Evolutionary conservation across 129 eudicot species (phyloP).

Genomic region (Logfia minima): DNA sequence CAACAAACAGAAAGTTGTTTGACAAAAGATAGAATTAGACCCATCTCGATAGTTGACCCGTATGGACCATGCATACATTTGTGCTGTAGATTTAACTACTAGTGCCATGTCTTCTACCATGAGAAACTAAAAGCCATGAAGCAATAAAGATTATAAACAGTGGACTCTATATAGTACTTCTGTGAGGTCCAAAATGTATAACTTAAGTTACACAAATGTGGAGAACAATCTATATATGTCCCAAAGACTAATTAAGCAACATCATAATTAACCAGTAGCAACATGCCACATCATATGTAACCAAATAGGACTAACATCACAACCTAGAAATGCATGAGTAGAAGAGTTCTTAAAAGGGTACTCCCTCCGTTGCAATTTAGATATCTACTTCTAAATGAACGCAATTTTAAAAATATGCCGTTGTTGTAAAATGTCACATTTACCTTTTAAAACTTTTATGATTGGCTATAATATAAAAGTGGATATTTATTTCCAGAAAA

Average conservation of each 20-base stretch:
- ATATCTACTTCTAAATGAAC: no score
- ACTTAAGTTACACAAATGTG: not conserved
- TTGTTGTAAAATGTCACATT: no score
- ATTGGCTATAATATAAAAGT: no score
- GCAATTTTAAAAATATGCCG: no score
- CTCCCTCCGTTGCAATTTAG: no score
- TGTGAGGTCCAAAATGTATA: not conserved
- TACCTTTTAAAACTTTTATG: no score
- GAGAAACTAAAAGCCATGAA: constrained; percentile 19
- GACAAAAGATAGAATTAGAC: not conserved
- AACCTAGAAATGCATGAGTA: no score
- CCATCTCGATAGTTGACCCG: not conserved
- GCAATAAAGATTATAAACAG: constrained; percentile 10
- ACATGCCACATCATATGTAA: not conserved
- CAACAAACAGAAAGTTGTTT: constrained; percentile 27
- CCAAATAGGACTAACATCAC: not conserved
- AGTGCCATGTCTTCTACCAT: constrained; percentile 35
- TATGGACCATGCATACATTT: constrained; percentile 9
- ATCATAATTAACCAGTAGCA: not conserved
- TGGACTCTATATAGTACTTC: constrained; percentile 5
- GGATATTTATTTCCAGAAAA: not conserved
- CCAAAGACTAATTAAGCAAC: not conserved
- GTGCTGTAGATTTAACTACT: constrained; percentile 37
- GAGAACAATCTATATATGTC: not conserved
- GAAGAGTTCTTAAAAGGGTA: no score